Base-by-base conservation (phyloP, 2,329 filamentous ascomycete species). In the Curvularia lunata region DNA sequence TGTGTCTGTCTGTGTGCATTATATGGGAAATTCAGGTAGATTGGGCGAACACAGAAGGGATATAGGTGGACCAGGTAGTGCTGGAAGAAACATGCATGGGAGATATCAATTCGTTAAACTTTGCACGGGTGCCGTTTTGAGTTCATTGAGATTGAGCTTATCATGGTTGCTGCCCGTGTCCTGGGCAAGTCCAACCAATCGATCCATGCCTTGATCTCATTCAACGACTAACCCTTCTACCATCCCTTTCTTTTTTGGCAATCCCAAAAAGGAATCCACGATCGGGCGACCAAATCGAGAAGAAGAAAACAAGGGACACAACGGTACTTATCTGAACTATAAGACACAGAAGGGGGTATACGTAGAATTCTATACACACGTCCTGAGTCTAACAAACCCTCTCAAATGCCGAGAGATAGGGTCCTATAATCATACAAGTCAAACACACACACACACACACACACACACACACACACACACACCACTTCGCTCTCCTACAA, bases 401-500 rank as follows among this genome's bases (percentile, higher is more conserved):
- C 30, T 2, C 16, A n/a, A 37, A 37, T 37, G 16, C 16, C 16
- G 34, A 37, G 32, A 37, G 16, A 37, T 7, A 13, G 10, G 28
- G 16, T 16, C 16, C 6, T 37, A 18, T 37, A 37, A 37, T 37
- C 4, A 21, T 41, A 41, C 38, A 41, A 21, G 19, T 12, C 28
- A 30, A 27, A 27, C 25, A 27, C 25, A 27, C 25, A 27, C 25
- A 27, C 25, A 25, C 6, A 27, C 16, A n/a, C n/a, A 27, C 25
- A 27, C 25, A 27, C 25, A 27, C 28, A 30, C 6, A 27, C 25
- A 27, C 25, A 27, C 25, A 27, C 25, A 27, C 25, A 25, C 6
- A 27, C 16, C 34, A 9, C 16, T 18, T 16, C 25, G 8, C n/a
- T 12, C 23, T 25, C 12, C 21, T 46, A 65, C 54, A 63, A 45